Base-by-base conservation (phyloP, 1,284 basidiomycete species). In the Ceratobasidium sp. region DNA sequence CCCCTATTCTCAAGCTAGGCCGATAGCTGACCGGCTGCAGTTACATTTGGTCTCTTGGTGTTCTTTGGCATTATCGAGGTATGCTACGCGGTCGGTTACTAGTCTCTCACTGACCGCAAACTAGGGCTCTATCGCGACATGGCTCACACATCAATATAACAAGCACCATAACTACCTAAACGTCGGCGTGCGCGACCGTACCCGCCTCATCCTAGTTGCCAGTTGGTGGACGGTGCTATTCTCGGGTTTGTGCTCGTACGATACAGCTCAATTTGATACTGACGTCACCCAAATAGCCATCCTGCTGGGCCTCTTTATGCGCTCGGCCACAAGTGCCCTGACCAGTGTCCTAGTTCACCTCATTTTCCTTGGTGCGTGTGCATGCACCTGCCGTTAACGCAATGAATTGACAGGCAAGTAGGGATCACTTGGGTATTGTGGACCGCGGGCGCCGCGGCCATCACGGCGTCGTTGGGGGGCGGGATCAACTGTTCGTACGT, bases 361-460 rank as follows among this genome's bases (percentile, higher is more conserved):
- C 27, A 71, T 86, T 69, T 89, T 87, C 89, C 68, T 72, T 40
- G 50, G 43, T 62, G 47, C 20, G 47, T 12, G 1, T 20, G 27
- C 43, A 65, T 64, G 15, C 68, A n/a, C n/a, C n/a, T n/a, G n/a
- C n/a, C n/a, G n/a, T n/a, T n/a, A n/a, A n/a, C n/a, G n/a, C n/a
- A n/a, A n/a, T n/a, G n/a, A n/a, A n/a, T n/a, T n/a, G n/a, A n/a
- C n/a, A n/a, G n/a, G n/a, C n/a, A n/a, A n/a, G 75, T 89, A 70
- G 75, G 82, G 68, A 52, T 92, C 25, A 88, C 90, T 0, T 92
- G 89, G 87, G 80, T 88, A 13, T 80, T 89, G 67, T 90, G 88
- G 88, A 83, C 85, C 3, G 85, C 88, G 1, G 86, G 82, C 2
- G 87, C 89, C 2, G 86, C 87, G 1, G 83, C 87, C 20, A 83